A percentile compares a stretch with the other conserved stretches of the same genome.
Evolutionary conservation across 306 rosid species (phyloP).

Genomic region (Pachyrhizus erosus): DNA sequence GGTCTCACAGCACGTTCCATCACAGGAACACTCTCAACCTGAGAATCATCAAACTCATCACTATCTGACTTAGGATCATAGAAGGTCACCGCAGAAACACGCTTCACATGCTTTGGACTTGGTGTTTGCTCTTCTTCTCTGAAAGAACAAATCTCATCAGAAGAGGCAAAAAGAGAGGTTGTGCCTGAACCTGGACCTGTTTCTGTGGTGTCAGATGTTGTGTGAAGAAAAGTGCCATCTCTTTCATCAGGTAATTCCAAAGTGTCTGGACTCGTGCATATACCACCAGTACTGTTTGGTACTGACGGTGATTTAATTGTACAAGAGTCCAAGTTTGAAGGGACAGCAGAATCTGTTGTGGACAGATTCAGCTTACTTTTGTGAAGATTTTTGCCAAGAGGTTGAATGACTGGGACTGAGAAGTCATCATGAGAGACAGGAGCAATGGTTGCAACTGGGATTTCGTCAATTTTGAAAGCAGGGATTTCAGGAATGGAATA

Average conservation of each 20-base stretch:
- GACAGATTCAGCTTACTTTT: neutral
- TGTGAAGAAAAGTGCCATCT: neutral
- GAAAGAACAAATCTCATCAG: conserved; percentile 61
- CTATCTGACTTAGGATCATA: conserved; percentile 54
- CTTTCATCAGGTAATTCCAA: conserved; percentile 34
- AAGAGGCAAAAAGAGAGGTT: conserved; percentile 50
- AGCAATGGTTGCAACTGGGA: conserved; percentile 70
- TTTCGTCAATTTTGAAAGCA: conserved; percentile 62
- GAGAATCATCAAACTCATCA: conserved; percentile 41
- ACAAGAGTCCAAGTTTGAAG: conserved; percentile 19
- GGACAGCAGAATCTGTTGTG: conserved; percentile 4
- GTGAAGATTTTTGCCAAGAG: conserved; percentile 51
- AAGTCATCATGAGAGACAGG: conserved; percentile 41
- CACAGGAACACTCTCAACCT: conserved; percentile 40
- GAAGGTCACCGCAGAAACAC: conserved; percentile 72
- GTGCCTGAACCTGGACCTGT: conserved; percentile 50
- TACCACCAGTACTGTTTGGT: neutral
- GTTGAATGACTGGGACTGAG: conserved; percentile 70
- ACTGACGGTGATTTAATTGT: neutral
- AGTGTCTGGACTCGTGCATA: conserved; percentile 8
- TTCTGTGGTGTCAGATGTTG: conserved; percentile 53
- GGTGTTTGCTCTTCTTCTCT: conserved; percentile 31
- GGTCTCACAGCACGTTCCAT: conserved; percentile 57
- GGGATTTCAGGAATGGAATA: conserved; percentile 65
- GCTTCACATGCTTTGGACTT: conserved; percentile 54